These are phyloP conservation scores for Fusarium concolor DNA, from an alignment of 2,329 filamentous ascomycete genomes.

Conservation along the genomic window DNA sequence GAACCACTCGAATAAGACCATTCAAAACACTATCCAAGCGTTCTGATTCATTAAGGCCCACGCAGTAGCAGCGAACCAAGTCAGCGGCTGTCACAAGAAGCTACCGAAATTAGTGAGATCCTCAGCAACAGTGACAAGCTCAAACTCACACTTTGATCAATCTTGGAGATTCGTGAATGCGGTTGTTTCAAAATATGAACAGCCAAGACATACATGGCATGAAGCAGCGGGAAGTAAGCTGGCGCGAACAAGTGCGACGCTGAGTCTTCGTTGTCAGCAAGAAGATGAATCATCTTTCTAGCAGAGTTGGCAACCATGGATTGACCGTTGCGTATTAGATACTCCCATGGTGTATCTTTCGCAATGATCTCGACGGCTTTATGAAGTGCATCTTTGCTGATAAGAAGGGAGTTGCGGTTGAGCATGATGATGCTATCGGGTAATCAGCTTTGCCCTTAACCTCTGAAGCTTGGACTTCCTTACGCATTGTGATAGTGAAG, in stretches of 20 bases:
- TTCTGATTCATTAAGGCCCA: neutral
- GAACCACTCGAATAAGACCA: neutral
- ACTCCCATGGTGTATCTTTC: slow-evolving; percentile 4
- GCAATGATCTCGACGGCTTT: slow-evolving; percentile 15
- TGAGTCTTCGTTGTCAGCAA: neutral
- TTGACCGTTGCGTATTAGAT: slow-evolving; percentile 4
- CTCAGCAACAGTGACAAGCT: fast-evolving
- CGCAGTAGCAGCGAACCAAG: neutral
- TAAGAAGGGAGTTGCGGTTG: neutral
- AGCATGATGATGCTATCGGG: neutral
- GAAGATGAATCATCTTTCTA: neutral
- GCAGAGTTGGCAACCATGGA: slow-evolving; percentile 13
- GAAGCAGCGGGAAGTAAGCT: neutral
- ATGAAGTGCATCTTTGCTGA: slow-evolving; percentile 4
- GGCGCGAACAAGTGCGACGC: neutral
- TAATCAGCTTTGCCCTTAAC: fast-evolving
- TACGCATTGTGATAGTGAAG: slow-evolving; percentile 12
- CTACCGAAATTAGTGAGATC: neutral
- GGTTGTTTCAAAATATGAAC: slow-evolving; percentile 13
- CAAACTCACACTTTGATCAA: slow-evolving; percentile 9
- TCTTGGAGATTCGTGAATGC: neutral
- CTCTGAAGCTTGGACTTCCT: neutral
- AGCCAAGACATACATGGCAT: slow-evolving; percentile 5
- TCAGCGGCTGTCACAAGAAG: slow-evolving; percentile 1
- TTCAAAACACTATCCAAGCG: neutral